A percentile compares a stretch with the other conserved stretches of the same genome.
phyloP scores from a whole-genome alignment of 495 filamentous ascomycete species.

The Lepidopterella palustris region DNA sequence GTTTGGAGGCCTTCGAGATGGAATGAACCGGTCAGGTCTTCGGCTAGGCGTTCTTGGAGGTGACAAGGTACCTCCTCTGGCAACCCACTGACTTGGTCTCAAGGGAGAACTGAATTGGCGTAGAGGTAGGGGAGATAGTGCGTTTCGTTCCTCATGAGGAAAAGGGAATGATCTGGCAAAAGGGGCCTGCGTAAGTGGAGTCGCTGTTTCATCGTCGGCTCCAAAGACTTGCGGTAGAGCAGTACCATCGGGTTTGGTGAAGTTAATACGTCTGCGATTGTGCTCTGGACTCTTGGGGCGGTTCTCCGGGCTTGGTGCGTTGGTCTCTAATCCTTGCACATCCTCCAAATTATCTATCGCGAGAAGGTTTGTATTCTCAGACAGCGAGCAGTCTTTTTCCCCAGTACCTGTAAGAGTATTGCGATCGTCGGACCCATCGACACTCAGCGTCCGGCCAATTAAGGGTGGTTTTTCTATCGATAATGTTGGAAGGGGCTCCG shows the following conservation, averaged over 20 bases:
- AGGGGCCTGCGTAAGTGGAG: background rate
- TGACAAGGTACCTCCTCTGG: conserved; percentile 19
- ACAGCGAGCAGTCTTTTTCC: background rate
- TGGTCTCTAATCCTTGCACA: background rate
- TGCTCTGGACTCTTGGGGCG: no score
- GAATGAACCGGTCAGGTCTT: conserved; percentile 65
- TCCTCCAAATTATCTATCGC: background rate
- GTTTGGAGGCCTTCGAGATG: conserved; percentile 44
- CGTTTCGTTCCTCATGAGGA: background rate
- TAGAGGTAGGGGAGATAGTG: conserved; percentile 8
- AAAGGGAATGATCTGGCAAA: background rate
- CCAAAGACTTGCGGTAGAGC: background rate
- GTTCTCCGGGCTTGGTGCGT: no score
- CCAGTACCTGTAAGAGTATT: background rate
- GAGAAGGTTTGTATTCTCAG: background rate
- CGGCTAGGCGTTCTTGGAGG: conserved; percentile 1
- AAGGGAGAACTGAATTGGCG: conserved; percentile 19
- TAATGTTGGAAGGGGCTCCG: no score
- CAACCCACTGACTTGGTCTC: conserved; percentile 21
- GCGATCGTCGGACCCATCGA: background rate
- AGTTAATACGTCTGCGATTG: background rate
- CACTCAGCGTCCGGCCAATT: background rate
- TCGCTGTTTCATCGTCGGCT: background rate
- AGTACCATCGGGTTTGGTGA: background rate
- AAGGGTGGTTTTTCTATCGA: no score